phyloP scores from a whole-genome alignment of 208 protist genomes.

The Tritrichomonas musculus region DNA sequence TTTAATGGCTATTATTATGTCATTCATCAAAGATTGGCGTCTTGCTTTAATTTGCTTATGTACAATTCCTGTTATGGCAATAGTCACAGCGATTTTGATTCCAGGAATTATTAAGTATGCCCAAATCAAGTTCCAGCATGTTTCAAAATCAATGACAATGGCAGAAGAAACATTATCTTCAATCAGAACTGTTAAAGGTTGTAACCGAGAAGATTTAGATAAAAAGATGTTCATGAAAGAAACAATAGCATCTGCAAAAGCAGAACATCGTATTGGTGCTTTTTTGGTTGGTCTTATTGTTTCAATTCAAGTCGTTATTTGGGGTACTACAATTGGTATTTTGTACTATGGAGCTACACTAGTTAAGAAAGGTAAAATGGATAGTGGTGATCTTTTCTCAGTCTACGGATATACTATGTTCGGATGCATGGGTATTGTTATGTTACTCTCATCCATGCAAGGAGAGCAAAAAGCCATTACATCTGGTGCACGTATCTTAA shows the following conservation, averaged over 20 bases:
- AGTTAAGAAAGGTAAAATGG: background rate
- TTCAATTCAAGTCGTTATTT: background rate
- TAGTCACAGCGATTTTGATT: background rate
- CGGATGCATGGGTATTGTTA: background rate
- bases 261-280: background rate
- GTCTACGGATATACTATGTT: background rate
- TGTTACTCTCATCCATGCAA: background rate
- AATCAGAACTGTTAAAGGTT: slow-evolving; percentile 25
- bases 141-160: background rate
- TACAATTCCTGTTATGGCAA: background rate
- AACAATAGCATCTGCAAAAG: background rate
- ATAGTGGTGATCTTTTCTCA: background rate
- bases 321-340: background rate
- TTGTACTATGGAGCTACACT: background rate
- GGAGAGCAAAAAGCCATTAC: background rate
- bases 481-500: background rate
- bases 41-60: background rate
- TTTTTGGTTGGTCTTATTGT: background rate
- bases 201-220: background rate
- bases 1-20: background rate
- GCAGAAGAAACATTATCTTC: slow-evolving; percentile 36
- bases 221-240: background rate
- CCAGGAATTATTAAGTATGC: background rate
- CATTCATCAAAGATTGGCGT: background rate
- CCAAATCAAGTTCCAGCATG: background rate